Evolutionary conservation across 345 rosid genomes (phyloP).

Genomic region (Sonneratia alba): DNA sequence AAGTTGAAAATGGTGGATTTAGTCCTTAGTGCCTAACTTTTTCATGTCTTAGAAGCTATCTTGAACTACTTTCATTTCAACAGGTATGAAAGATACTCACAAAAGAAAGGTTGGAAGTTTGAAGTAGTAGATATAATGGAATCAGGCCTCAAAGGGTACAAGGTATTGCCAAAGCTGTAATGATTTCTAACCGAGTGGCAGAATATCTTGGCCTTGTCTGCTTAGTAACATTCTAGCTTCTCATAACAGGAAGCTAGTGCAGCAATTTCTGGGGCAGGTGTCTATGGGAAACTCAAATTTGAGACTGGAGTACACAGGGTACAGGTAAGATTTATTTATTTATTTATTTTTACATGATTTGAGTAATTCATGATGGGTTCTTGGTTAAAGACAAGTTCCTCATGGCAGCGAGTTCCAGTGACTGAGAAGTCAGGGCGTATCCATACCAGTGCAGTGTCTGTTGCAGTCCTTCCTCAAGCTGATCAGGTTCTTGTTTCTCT

Average conservation of each 20-base stretch:
- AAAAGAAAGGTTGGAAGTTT: slow-evolving; percentile 81
- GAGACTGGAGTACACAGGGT: slow-evolving; percentile 99
- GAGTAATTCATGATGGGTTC: not conserved
- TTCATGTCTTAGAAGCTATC: not conserved
- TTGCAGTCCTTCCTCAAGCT: slow-evolving; percentile 98
- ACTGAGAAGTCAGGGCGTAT: slow-evolving; percentile 90
- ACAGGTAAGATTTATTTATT: slow-evolving; percentile 41
- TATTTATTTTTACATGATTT: not conserved
- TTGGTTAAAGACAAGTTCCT: slow-evolving; percentile 16
- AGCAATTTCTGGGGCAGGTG: slow-evolving; percentile 66
- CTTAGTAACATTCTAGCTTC: not conserved
- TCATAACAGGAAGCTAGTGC: slow-evolving; percentile 85
- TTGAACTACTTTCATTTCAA: slow-evolving; percentile 9
- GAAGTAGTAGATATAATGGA: slow-evolving; percentile 68
- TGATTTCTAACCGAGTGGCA: not conserved
- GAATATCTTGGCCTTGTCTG: not conserved
- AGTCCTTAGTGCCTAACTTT: not conserved
- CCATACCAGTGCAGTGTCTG: slow-evolving; percentile 92
- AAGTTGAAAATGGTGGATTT: slow-evolving; percentile 19
- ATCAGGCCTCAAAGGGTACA: slow-evolving; percentile 87
- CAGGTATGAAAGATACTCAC: slow-evolving; percentile 93
- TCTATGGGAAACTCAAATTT: slow-evolving; percentile 88
- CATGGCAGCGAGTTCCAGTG: slow-evolving; percentile 83
- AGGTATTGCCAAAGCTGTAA: slow-evolving; percentile 26
- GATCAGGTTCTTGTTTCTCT: slow-evolving; percentile 44